Base-by-base conservation (phyloP, 2,329 filamentous ascomycete genomes). In the Ceratocystiopsis sp. region DNA sequence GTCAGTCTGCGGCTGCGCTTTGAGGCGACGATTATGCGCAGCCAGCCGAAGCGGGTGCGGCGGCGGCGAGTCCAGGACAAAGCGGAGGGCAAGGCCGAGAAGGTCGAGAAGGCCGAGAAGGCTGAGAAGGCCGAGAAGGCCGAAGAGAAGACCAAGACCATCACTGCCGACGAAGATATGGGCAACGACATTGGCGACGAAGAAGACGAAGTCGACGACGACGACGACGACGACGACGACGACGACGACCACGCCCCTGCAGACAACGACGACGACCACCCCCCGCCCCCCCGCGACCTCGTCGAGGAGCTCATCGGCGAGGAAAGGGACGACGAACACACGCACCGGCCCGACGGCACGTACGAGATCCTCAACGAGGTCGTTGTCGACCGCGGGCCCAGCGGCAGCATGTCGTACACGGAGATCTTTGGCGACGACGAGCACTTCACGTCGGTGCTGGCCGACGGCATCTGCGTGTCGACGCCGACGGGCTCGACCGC, bases 351-450 rank as follows among this genome's bases (percentile, higher is more conserved):
- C 0, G 84, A 91, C 52, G 76, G 78, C 35, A 87, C 83, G 1
- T 85, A 79, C 58, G 84, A 94, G 59, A 93, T 96, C 45, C 64
- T 98, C 48, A 98, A 98, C 54, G 91, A 98, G 58, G 78, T 96
- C n/a, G 89, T 98, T 10, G 76, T 96, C 29, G 91, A 98, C 55
- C 73, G 91, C 16, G 91, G 91, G 0, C 91, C 91, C 8, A 95
- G 93, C 59, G 78, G 89, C 38, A 94, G 81, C 43, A 89, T 98
- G 84, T 91, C 84, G 12, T 80, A 78, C 42, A 86, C 84, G 17
- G 89, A 96, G 57, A 72, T 96, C 21, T 95, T 95, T 57, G 87
- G 86, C 17, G 89, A 95, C 53, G 84, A 95, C 53, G 84, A 93
- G 59, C 86, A 94, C 60, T 91, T 95, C 59, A 95, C 91, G 0